A percentile compares a stretch with the other conserved stretches of the same genome.
Conservation (phyloP, 441 rosid species). For the Sinapis alba region DNA sequence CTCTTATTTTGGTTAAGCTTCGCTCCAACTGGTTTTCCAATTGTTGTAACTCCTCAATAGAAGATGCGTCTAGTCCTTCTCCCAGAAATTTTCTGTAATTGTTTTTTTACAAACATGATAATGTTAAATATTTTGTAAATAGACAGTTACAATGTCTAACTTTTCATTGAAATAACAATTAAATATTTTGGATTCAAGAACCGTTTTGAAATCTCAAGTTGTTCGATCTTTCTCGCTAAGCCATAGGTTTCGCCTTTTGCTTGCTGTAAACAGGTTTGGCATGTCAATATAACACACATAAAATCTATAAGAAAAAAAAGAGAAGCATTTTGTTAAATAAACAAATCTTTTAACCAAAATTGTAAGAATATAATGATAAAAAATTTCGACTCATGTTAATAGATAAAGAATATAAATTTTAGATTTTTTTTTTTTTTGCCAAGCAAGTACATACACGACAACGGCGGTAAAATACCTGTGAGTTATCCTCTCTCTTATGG, state of each 20-base stretch:
- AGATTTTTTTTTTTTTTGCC: background rate
- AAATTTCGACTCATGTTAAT: background rate
- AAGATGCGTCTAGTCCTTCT: slow-evolving; percentile 58
- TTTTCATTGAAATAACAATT: background rate
- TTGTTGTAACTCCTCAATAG: slow-evolving; percentile 62
- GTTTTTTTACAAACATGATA: background rate
- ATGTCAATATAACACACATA: background rate
- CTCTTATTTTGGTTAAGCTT: slow-evolving; percentile 70
- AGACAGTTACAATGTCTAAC: background rate
- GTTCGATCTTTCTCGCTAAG: slow-evolving; percentile 64
- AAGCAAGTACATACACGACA: background rate
- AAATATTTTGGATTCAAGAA: slow-evolving; percentile 21
- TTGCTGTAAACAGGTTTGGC: slow-evolving; percentile 41
- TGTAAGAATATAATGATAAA: background rate
- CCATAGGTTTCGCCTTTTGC: slow-evolving; percentile 47
- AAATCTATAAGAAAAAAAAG: background rate
- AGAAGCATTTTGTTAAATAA: background rate
- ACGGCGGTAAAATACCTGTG: slow-evolving; percentile 44
- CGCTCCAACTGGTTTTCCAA: slow-evolving; percentile 73
- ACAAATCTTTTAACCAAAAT: background rate
- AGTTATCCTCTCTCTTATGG: slow-evolving; percentile 37
- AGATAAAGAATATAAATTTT: background rate
- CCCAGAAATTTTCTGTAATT: slow-evolving; percentile 65
- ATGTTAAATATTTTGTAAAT: background rate
- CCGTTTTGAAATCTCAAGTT: slow-evolving; percentile 65